A percentile compares a stretch with the other conserved stretches of the same genome.
phyloP scores from a whole-genome alignment of 805 yeast species.

The Saccharomycopsis microspora region DNA sequence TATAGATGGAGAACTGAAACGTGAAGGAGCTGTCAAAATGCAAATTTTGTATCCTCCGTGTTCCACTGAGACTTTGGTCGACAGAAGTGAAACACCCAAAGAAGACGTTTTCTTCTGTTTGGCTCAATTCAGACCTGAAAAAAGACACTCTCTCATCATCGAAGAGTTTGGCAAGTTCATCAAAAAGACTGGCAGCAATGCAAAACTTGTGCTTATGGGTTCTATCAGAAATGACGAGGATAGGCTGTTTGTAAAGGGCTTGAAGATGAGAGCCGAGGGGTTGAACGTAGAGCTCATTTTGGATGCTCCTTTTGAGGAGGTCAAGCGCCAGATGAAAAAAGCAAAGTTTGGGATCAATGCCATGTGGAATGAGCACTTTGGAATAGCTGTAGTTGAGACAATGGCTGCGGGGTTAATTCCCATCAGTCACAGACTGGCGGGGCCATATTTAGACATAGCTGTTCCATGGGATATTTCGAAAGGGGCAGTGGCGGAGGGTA shows the following conservation, averaged over 20 bases:
- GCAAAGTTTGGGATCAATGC: slow-evolving; percentile 79
- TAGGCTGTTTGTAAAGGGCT: slow-evolving; percentile 38
- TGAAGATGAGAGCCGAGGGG: slow-evolving; percentile 34
- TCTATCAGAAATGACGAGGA: slow-evolving; percentile 69
- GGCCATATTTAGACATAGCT: slow-evolving; percentile 84
- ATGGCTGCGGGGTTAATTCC: slow-evolving; percentile 81
- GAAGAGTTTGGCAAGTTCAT: slow-evolving; percentile 50
- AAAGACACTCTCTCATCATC: slow-evolving; percentile 69
- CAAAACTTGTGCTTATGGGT: slow-evolving; percentile 70
- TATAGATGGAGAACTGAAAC: slow-evolving; percentile 19
- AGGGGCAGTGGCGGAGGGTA: slow-evolving; percentile 22
- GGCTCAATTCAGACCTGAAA: slow-evolving; percentile 95
- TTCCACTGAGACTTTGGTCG: slow-evolving; percentile 47
- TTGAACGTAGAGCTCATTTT: slow-evolving; percentile 44
- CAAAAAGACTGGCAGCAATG: slow-evolving; percentile 5
- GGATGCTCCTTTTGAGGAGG: slow-evolving; percentile 61
- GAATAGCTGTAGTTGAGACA: slow-evolving; percentile 93
- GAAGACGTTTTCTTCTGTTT: slow-evolving; percentile 43
- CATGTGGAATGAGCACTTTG: slow-evolving; percentile 99
- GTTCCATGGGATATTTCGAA: slow-evolving; percentile 34
- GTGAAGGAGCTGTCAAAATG: slow-evolving; percentile 22
- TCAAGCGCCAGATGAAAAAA: slow-evolving; percentile 39
- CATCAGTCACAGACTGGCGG: slow-evolving; percentile 88
- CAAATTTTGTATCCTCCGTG: slow-evolving; percentile 80
- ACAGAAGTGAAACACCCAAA: slow-evolving; percentile 20